Conservation (phyloP, 164 flowering plant species). For the Aristolochia californica region DNA sequence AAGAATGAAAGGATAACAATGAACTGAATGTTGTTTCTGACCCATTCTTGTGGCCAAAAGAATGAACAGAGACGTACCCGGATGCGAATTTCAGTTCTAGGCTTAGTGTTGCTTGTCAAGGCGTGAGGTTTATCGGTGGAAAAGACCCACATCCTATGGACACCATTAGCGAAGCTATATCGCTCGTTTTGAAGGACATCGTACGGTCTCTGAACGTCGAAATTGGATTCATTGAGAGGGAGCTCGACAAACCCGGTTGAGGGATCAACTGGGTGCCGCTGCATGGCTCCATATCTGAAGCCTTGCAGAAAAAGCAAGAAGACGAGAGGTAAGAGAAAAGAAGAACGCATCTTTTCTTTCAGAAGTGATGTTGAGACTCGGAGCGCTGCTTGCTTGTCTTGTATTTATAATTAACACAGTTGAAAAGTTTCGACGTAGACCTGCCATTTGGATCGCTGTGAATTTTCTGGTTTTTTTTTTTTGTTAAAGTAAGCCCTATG, state of each 20-base stretch:
- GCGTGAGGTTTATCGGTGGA: conserved; percentile 20
- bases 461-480: no score
- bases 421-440: no score
- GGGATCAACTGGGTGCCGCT: conserved; percentile 1
- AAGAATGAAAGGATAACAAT: no score
- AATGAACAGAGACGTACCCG: no score
- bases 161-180: conserved; percentile 17
- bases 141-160: conserved; percentile 28
- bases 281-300: neutral
- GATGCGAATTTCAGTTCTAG: conserved; percentile 23
- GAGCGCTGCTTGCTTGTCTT: no score
- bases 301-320: neutral
- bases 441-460: no score
- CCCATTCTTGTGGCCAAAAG: no score
- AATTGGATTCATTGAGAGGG: conserved; percentile 9
- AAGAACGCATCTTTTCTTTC: neutral
- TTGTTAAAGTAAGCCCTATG: no score
- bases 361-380: no score
- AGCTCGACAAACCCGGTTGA: conserved; percentile 2
- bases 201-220: conserved; percentile 14
- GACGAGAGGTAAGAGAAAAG: neutral
- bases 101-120: conserved; percentile 14
- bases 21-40: no score
- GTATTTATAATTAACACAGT: no score
- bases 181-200: conserved; percentile 7